These are phyloP conservation scores for Phialocephala subalpina DNA, from an alignment of 2,329 filamentous ascomycete species.

Conservation along the genomic window DNA sequence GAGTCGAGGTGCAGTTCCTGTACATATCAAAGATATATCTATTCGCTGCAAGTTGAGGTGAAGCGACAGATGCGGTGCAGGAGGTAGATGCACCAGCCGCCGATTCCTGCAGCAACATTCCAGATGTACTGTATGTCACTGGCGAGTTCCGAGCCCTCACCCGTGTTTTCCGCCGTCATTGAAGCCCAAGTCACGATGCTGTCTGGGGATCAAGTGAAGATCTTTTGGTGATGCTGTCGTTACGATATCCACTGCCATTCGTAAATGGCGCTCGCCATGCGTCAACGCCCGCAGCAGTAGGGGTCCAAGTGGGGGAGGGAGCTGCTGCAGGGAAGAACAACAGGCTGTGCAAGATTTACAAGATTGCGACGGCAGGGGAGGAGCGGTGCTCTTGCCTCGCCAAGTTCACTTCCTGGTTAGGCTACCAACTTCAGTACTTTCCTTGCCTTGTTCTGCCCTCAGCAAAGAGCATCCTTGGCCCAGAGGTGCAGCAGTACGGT, in stretches of 20 bases:
- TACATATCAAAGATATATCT: slow-evolving; percentile 1
- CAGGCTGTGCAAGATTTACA: slow-evolving; percentile 38
- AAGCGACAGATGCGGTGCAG: background rate
- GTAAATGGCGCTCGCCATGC: slow-evolving; percentile 24
- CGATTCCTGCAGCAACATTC: background rate
- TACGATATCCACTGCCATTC: background rate
- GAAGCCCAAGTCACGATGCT: background rate
- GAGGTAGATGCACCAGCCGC: background rate
- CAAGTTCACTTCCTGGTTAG: background rate
- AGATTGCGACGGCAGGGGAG: slow-evolving; percentile 35
- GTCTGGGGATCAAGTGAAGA: background rate
- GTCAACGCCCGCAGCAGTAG: slow-evolving; percentile 19
- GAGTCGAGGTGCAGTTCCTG: background rate
- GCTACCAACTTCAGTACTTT: background rate
- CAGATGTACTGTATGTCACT: background rate
- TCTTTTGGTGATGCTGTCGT: background rate
- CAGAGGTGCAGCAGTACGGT: no score
- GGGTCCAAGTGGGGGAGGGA: slow-evolving; percentile 15
- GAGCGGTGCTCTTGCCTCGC: no score
- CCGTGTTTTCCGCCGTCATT: background rate
- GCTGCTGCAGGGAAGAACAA: slow-evolving; percentile 30
- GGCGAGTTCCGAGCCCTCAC: background rate
- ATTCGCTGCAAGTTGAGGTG: slow-evolving; percentile 6
- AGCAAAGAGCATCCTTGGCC: no score
- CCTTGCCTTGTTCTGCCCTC: background rate